Percentiles rank a stretch among this genome's conserved stretches.
These are phyloP conservation scores for Plasmodium berghei DNA, from an alignment of 169 alveolate species.

Conservation along the genomic window DNA sequence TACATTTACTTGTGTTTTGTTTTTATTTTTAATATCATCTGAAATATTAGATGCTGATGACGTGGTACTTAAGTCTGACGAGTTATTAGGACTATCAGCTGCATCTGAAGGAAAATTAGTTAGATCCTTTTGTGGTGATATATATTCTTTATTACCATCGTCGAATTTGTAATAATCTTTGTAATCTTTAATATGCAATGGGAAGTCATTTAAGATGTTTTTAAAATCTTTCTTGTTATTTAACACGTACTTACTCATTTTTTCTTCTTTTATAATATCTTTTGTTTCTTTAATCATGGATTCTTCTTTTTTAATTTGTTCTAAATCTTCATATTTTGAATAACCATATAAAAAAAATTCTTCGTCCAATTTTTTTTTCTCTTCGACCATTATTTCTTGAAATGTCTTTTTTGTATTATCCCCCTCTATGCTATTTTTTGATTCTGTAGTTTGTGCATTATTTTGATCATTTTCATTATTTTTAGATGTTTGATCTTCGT, in stretches of 20 bases:
- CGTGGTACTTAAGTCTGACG: neutral
- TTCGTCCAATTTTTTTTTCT: conserved; percentile 75
- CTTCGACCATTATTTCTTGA: conserved; percentile 69
- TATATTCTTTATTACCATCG: neutral
- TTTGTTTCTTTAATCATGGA: conserved; percentile 53
- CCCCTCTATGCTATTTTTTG: neutral
- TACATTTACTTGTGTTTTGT: conserved; percentile 59
- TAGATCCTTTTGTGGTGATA: neutral
- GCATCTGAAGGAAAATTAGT: neutral
- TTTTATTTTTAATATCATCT: conserved; percentile 8
- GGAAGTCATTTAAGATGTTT: conserved; percentile 51
- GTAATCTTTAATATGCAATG: conserved; percentile 33
- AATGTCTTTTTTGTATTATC: conserved; percentile 36
- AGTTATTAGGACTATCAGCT: neutral
- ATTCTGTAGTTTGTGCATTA: neutral
- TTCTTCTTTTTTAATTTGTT: conserved; percentile 70
- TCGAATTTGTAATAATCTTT: conserved; percentile 41
- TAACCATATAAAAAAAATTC: conserved; percentile 70
- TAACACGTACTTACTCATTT: conserved; percentile 9
- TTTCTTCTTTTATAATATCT: conserved; percentile 53
- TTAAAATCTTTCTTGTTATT: conserved; percentile 58
- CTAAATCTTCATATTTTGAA: conserved; percentile 69
- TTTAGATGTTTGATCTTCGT: neutral
- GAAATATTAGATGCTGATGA: neutral
- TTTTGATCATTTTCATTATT: neutral